These are phyloP conservation scores for Candida glucosophila DNA, from an alignment of 1,139 yeast genomes.

Conservation along the genomic window DNA sequence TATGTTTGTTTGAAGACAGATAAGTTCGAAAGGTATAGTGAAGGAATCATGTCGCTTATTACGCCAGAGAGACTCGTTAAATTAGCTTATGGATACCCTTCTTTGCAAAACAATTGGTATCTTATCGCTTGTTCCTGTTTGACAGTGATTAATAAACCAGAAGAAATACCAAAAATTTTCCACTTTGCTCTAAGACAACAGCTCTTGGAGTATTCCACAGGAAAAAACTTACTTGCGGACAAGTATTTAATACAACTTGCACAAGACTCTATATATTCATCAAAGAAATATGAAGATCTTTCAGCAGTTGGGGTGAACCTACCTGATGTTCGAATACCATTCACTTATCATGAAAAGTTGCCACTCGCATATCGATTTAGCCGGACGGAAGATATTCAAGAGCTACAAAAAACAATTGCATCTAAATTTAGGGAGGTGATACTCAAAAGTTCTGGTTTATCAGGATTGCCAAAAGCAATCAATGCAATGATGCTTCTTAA, in stretches of 20 bases:
- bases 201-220: conserved; percentile 21
- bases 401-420: conserved; percentile 35
- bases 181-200: conserved; percentile 62
- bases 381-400: conserved; percentile 25
- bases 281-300: conserved; percentile 30
- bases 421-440: conserved; percentile 66
- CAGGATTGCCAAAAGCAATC: conserved; percentile 80
- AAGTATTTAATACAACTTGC: conserved; percentile 24
- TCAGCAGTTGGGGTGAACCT: conserved; percentile 36
- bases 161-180: conserved; percentile 67
- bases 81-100: conserved; percentile 46
- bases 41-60: conserved; percentile 16
- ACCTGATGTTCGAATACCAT: conserved; percentile 38
- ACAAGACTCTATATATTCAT: conserved; percentile 31
- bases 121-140: conserved; percentile 70
- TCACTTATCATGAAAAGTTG: conserved; percentile 28
- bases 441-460: conserved; percentile 66
- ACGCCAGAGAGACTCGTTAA: conserved; percentile 57
- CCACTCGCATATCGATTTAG: conserved; percentile 31
- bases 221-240: conserved; percentile 22
- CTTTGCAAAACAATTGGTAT: conserved; percentile 53
- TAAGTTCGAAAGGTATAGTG: neutral
- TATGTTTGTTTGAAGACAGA: neutral
- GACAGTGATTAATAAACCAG: conserved; percentile 73
- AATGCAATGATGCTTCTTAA: conserved; percentile 64